Base-by-base conservation (phyloP, 1,284 basidiomycete genomes). In the Ceratobasidium sp. region DNA sequence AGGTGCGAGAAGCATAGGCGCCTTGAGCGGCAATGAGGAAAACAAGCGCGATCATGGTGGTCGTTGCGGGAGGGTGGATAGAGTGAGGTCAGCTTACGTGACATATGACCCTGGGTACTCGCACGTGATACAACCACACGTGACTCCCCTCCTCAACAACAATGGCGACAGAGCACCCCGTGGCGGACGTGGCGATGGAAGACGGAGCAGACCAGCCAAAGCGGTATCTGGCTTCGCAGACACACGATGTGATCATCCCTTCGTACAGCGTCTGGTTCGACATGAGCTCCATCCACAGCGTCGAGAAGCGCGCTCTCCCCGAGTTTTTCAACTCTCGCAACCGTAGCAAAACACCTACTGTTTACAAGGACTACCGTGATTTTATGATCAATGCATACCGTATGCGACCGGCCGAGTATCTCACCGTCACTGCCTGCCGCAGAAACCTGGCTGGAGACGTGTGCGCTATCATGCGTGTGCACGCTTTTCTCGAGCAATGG, bases 331-430 rank as follows among this genome's bases (percentile, higher is more conserved):
- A 97, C 85, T 95, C 95, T 78, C 90, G 96, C 80, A 97, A 98
- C 85, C 88, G 97, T 82, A 95, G 93, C 81, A 99, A 99, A 87
- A 98, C 97, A 0, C 97, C 97, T 0, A 91, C 94, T 42, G 96
- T 99, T 81, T 99, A 99, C 90, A 99, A 99, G 86, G 97, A 99
- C 85, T 99, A 99, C 85, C 92, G 97, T 80, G 97, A 99, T 89
- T 99, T 99, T 83, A 99, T 99, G 96, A 92, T 99, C 86, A 98
- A 99, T 87, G 97, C 97, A 2, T 99, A 99, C 86, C 90, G 97
- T 60, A 89, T 99, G 68, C 91, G 98, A 81, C 98, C 97, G 0
- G 91, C 91, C 58, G 97, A 99, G 85, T 99, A 99, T 84, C 90
- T 99, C 78, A 99, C 98, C 9, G 96, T 99, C 79, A 99, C 97